Base-by-base conservation (phyloP, 768 basidiomycete species). In the Mrakia blollopis region DNA sequence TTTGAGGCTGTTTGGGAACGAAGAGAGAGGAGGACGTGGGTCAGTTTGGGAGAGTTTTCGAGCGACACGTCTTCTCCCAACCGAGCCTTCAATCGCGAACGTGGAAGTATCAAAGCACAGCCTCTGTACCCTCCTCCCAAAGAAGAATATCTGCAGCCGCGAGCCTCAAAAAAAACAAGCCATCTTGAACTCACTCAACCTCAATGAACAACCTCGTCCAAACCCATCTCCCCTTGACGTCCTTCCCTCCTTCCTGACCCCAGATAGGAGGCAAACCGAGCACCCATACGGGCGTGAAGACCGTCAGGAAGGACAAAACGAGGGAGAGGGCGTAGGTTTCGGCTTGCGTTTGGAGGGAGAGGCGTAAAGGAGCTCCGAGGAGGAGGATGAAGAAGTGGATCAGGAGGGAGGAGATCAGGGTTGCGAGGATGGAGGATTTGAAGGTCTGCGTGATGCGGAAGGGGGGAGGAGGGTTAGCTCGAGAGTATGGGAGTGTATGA, bases 131-230 rank as follows among this genome's bases (percentile, higher is more conserved):
- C 9, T 8, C 25, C 57, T 57, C 57, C 23, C 5, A 52, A 8
- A 57, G 71, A 61, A 37, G 73, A 60, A 79, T 79, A 4, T 14
- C 44, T 78, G 37, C 18, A 23, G n/a, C 62, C 41, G 50, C 23
- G 23, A 35, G 4, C 32, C 21, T 23, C 32, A 37, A 57, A 63
- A 23, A 28, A 25, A 50, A 14, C 37, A 52, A 32, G 37, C 25
- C n/a, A 21, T 54, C 62, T n/a, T 23, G 41, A 13, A 89, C 93
- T 83, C 81, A 96, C 94, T 88, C 87, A 78, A 92, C 84, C 79
- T 94, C 91, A 68, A 88, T 91, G 81, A 95, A 94, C 57, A 98
- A 85, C 70, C 92, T 87, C 32, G 88, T 86, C 91, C 92, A 93
- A 9, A 88, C 87, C 81, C 89, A 86, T 61, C 90, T 86, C 63